phyloP scores from a whole-genome alignment of 371 early-diverging fungal genomes.

The Saksenaea vasiformis region DNA sequence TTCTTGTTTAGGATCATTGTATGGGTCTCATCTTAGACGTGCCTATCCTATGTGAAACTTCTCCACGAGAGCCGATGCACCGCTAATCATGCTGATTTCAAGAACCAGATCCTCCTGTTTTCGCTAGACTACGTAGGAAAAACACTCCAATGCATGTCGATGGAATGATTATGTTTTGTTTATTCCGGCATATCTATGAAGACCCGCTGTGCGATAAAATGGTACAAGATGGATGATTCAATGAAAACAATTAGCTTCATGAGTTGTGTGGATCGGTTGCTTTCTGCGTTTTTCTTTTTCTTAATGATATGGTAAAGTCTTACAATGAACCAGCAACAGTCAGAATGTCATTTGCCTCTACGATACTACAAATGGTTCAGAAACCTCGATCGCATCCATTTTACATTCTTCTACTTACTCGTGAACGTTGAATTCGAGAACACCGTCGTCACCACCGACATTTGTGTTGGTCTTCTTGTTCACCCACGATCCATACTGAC shows the following conservation, averaged over 20 bases:
- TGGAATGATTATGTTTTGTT: neutral
- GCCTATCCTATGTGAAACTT: no score
- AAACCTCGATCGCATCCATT: neutral
- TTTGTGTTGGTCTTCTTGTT: conserved; percentile 52
- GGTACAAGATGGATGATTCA: no score
- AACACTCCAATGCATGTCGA: neutral
- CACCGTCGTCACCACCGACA: conserved; percentile 59
- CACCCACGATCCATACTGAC: conserved; percentile 64
- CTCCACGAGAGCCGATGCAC: no score
- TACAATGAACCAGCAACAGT: conserved; percentile 72
- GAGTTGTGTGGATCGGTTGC: neutral
- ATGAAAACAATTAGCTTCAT: no score
- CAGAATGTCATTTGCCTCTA: conserved; percentile 75
- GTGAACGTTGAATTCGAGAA: conserved; percentile 59
- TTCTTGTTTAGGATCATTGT: no score
- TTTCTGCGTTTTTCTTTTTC: neutral
- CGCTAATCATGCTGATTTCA: no score
- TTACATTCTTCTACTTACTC: conserved; percentile 49
- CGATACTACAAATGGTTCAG: conserved; percentile 46
- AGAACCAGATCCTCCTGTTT: no score
- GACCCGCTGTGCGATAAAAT: no score
- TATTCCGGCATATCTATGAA: no score
- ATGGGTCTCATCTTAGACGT: no score
- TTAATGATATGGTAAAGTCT: conserved; percentile 13
- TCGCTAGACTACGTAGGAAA: no score